A percentile compares a stretch with the other conserved stretches of the same genome.
Conservation (phyloP, 176 grass and related monocot species). For the Thinopyrum elongatum region DNA sequence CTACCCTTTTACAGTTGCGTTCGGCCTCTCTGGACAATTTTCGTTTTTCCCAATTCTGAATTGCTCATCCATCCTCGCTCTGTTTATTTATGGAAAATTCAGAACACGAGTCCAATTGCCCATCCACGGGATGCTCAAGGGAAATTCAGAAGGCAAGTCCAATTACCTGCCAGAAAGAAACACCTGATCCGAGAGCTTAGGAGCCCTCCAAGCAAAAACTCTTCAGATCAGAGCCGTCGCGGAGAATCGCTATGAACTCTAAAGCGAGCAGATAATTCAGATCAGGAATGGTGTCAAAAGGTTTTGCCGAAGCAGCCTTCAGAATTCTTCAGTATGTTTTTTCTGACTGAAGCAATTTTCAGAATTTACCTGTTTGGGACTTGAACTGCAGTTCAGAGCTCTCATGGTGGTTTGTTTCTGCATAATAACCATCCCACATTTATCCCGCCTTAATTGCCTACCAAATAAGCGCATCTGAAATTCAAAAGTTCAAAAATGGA, state of each 20-base stretch:
- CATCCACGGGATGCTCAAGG: too few species aligned
- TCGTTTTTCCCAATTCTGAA: background rate
- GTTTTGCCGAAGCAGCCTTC: background rate
- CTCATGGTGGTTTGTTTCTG: background rate
- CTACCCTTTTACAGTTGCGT: background rate
- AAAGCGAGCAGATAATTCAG: background rate
- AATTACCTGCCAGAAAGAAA: background rate
- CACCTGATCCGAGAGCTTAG: background rate
- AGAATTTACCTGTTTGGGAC: too few species aligned
- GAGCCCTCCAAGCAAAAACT: background rate
- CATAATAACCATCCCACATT: background rate
- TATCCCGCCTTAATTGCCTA: background rate
- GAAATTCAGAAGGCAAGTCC: too few species aligned
- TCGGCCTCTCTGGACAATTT: background rate
- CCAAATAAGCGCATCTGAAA: background rate
- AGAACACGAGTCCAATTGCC: background rate
- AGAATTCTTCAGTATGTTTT: background rate
- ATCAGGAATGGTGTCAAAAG: background rate
- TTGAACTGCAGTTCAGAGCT: background rate
- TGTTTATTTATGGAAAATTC: background rate
- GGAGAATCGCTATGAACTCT: background rate
- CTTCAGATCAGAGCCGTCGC: background rate
- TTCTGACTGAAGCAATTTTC: background rate
- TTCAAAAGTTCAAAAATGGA: background rate
- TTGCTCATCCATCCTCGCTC: background rate